These are phyloP conservation scores for Kwoniella mangroviensis DNA, from an alignment of 768 basidiomycete genomes.

Conservation along the genomic window DNA sequence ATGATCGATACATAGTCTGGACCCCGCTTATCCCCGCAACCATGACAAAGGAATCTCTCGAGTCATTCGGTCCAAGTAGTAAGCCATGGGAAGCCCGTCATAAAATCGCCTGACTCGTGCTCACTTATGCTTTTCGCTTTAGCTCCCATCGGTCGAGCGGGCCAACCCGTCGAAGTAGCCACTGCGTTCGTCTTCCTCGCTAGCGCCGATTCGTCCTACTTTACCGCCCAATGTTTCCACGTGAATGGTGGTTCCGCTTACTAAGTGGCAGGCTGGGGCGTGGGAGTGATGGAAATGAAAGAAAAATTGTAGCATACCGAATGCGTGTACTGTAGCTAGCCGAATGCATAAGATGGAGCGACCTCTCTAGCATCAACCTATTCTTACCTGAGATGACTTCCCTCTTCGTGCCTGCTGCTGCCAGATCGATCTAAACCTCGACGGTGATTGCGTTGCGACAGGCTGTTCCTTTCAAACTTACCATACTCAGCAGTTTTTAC, in stretches of 20 bases:
- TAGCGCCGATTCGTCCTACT: constrained; percentile 62
- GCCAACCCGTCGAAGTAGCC: constrained; percentile 64
- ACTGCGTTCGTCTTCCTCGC: constrained; percentile 63
- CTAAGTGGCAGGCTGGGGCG: constrained; percentile 15
- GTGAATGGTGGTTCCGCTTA: constrained; percentile 56
- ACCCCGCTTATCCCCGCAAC: constrained; percentile 62
- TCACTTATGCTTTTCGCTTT: background rate
- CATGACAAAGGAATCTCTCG: constrained; percentile 55
- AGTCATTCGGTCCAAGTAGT: constrained; percentile 53
- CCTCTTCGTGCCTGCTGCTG: too few species aligned
- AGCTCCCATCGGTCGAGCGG: constrained; percentile 62
- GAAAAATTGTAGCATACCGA: background rate
- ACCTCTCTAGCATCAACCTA: background rate
- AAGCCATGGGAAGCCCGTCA: background rate
- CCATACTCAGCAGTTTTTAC: too few species aligned
- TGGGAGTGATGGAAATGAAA: background rate
- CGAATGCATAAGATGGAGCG: background rate
- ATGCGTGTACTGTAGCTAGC: background rate
- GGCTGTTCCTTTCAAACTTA: too few species aligned
- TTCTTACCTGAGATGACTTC: too few species aligned
- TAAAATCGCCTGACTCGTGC: background rate
- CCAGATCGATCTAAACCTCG: too few species aligned
- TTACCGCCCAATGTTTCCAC: constrained; percentile 58
- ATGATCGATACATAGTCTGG: constrained; percentile 57
- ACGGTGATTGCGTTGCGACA: too few species aligned